Base-by-base conservation (phyloP, 2,329 filamentous ascomycete genomes). In the Ustulina deusta region DNA sequence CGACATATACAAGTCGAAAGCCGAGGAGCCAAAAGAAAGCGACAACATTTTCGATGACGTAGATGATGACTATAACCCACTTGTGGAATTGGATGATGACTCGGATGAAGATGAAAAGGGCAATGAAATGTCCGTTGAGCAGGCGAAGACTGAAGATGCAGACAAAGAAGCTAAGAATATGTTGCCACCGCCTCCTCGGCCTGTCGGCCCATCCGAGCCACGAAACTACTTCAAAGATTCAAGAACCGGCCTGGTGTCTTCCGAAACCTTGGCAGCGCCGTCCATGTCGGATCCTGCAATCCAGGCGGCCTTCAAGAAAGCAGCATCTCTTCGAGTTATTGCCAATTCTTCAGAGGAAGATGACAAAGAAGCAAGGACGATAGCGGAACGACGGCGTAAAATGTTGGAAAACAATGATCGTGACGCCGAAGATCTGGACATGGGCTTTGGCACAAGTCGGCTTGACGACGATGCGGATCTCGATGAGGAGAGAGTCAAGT, bases 381-480 rank as follows among this genome's bases (percentile, higher is more conserved):
- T 89, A 69, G 87, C 91, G 69, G 89, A 90, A 57, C 90, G 91
- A 7, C 88, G 90, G 59, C 91, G 89, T 78, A 91, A 88, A 71
- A 91, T 97, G 83, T 83, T 97, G 6, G 84, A 90, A 73, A 86
- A 86, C 67, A 88, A 90, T 63, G 91, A 92, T 72, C 88, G 94
- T 55, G 95, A 98, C 77, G 89, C 94, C 55, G 90, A 95, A 65
- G 95, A 99, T 80, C 87, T 99, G 81, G 96, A 99, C 76, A 88
- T 98, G 84, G 95, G 94, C 68, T 98, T 99, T 76, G 96, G 96
- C 38, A 93, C 90, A 22, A 96, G 91, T 76, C 87, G 95, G 32
- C 91, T 93, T 75, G 94, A 93, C 61, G 96, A 97, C 75, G 94
- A 94, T 57, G 94, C 94, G 67, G 94, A 97, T 71, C 87, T 91